Evolutionary conservation across 2,329 filamentous ascomycete genomes (phyloP).

Genomic region (Colletotrichum falcatum): DNA sequence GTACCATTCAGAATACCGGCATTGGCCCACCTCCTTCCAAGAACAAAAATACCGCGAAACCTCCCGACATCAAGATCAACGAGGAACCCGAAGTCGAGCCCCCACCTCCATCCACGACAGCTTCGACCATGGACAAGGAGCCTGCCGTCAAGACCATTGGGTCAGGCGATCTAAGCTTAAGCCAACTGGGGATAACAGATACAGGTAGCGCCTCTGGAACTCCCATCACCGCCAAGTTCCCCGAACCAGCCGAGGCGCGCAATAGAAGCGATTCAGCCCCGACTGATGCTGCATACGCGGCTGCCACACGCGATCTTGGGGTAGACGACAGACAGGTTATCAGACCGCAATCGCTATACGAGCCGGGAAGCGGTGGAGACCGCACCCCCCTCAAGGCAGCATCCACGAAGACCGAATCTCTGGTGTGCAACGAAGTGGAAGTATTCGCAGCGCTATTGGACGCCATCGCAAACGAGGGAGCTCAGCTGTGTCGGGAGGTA

Average conservation of each 20-base stretch:
- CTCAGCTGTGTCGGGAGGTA: conserved; percentile 75
- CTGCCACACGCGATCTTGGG: conserved; percentile 50
- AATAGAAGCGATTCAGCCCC: conserved; percentile 71
- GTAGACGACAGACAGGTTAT: conserved; percentile 50
- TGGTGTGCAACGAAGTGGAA: conserved; percentile 72
- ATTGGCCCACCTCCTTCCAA: conserved; percentile 58
- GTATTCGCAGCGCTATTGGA: conserved; percentile 71
- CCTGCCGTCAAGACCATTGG: conserved; percentile 90
- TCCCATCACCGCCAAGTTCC: conserved; percentile 67
- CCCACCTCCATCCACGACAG: conserved; percentile 43
- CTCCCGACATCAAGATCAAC: conserved; percentile 49
- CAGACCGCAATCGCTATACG: conserved; percentile 64
- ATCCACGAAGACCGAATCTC: conserved; percentile 70
- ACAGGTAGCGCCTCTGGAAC: conserved; percentile 65
- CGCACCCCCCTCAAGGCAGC: conserved; percentile 73
- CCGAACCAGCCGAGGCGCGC: conserved; percentile 61
- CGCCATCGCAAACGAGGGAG: conserved; percentile 83
- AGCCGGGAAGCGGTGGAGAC: conserved; percentile 64
- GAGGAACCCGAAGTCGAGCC: conserved; percentile 59
- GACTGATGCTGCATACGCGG: conserved; percentile 53
- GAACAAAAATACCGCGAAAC: conserved; percentile 53
- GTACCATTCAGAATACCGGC: conserved; percentile 76
- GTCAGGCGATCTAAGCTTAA: conserved; percentile 87
- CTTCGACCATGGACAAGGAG: conserved; percentile 64
- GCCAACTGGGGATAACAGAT: conserved; percentile 84